Percentiles rank a stretch among this genome's conserved stretches.
phyloP scores from a whole-genome alignment of 1,284 basidiomycete genomes.

The Austropuccinia psidii region DNA sequence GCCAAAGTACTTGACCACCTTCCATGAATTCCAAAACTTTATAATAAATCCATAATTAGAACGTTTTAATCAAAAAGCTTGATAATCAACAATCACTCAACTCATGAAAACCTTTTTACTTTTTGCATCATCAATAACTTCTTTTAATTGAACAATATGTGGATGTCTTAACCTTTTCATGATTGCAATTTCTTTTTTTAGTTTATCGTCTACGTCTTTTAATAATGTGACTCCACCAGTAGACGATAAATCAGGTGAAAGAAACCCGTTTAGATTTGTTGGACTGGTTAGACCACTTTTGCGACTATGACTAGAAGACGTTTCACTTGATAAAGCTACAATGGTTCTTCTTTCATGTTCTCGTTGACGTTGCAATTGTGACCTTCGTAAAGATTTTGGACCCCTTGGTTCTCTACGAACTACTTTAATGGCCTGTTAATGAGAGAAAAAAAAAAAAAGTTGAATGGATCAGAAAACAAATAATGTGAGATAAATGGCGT shows the following conservation, averaged over 20 bases:
- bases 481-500: not conserved
- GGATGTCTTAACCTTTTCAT: constrained; percentile 93
- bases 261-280: not conserved
- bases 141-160: constrained; percentile 81
- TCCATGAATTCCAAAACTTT: constrained; percentile 90
- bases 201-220: constrained; percentile 59
- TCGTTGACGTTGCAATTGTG: constrained; percentile 27
- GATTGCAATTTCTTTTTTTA: constrained; percentile 86
- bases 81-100: constrained; percentile 46
- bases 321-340: not conserved
- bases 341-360: not conserved
- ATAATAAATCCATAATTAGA: constrained; percentile 39
- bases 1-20: constrained; percentile 88
- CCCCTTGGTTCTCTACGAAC: constrained; percentile 34
- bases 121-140: constrained; percentile 90
- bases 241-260: not conserved
- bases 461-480: not conserved
- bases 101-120: constrained; percentile 88
- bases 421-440: constrained; percentile 30
- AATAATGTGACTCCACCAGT: constrained; percentile 1
- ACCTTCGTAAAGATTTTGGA: constrained; percentile 30
- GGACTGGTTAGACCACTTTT: not conserved
- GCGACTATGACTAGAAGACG: not conserved
- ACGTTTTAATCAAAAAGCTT: not conserved
- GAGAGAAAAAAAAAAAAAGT: not conserved